These are phyloP conservation scores for Phaffia rhodozyma DNA, from an alignment of 1,284 basidiomycete species.

Conservation along the genomic window DNA sequence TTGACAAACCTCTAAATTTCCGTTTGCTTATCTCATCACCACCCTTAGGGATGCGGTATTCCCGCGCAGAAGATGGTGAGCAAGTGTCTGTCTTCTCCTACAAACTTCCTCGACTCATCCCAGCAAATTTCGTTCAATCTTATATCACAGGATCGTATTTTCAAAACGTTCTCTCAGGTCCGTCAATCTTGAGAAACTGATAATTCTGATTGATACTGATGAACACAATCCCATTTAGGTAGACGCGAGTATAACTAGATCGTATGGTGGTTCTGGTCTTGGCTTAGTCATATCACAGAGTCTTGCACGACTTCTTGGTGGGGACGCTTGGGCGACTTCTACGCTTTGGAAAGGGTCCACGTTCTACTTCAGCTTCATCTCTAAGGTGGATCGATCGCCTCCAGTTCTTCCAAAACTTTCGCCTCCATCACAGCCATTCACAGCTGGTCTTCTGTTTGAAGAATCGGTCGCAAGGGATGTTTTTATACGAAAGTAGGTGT, in stretches of 20 bases:
- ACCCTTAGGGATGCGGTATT: conserved; percentile 14
- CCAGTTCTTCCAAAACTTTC: not conserved
- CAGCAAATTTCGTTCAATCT: too few species aligned
- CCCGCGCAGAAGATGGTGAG: conserved; percentile 22
- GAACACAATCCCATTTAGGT: too few species aligned
- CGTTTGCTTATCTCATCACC: not conserved
- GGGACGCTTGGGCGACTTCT: conserved; percentile 30
- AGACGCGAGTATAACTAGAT: conserved; percentile 31
- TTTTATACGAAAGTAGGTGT: not conserved
- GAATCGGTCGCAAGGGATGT: not conserved
- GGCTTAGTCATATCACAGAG: conserved; percentile 33
- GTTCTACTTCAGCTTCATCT: conserved; percentile 31
- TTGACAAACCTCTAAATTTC: conserved; percentile 27
- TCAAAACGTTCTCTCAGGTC: conserved; percentile 33
- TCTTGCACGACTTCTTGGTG: conserved; percentile 31
- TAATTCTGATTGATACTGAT: too few species aligned
- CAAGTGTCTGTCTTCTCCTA: too few species aligned
- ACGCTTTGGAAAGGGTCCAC: conserved; percentile 30
- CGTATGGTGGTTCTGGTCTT: conserved; percentile 30
- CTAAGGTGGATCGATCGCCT: not conserved
- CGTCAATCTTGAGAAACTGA: too few species aligned
- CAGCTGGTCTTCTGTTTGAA: not conserved
- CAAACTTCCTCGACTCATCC: too few species aligned
- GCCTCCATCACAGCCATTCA: not conserved
- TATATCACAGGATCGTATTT: conserved; percentile 25